A percentile compares a stretch with the other conserved stretches of the same genome.
Evolutionary conservation across 139 green algal genomes (phyloP).

Genomic region (Nannochloris sp.): DNA sequence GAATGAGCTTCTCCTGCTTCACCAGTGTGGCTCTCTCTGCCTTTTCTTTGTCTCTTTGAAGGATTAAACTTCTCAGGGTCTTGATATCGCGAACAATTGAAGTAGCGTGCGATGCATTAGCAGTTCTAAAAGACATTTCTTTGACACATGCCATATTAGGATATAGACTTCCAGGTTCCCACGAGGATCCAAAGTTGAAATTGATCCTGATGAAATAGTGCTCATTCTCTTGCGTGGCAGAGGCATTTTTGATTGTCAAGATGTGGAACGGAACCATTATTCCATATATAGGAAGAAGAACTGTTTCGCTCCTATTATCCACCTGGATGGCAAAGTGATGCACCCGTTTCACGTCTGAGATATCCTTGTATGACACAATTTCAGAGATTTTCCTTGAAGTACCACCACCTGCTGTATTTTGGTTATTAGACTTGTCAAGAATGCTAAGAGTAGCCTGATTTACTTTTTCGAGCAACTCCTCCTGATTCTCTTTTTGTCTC

Average conservation of each 20-base stretch:
- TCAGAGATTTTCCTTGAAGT: slow-evolving; percentile 41
- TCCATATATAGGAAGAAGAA: slow-evolving; percentile 95
- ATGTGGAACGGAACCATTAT: slow-evolving; percentile 97
- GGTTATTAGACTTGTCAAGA: slow-evolving; percentile 15
- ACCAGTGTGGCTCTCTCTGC: slow-evolving; percentile 91
- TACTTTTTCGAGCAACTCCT: slow-evolving; percentile 64
- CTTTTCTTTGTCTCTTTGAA: slow-evolving; percentile 79
- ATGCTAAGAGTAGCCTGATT: slow-evolving; percentile 73
- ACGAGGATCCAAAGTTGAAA: slow-evolving; percentile 77
- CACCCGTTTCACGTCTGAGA: slow-evolving; percentile 56
- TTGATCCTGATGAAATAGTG: slow-evolving; percentile 83
- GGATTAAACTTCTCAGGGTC: slow-evolving; percentile 63
- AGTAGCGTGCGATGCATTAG: slow-evolving; percentile 57
- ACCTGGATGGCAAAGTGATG: slow-evolving; percentile 63
- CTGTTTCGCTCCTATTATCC: slow-evolving; percentile 67
- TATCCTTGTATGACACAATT: slow-evolving; percentile 60
- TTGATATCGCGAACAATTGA: slow-evolving; percentile 84
- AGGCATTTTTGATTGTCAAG: slow-evolving; percentile 80
- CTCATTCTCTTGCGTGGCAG: slow-evolving; percentile 60
- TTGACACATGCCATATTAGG: slow-evolving; percentile 76
- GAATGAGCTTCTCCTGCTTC: slow-evolving; percentile 83
- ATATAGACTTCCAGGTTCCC: slow-evolving; percentile 60
- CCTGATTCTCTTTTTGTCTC: slow-evolving; percentile 62
- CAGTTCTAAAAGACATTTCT: slow-evolving; percentile 84
- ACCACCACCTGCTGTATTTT: not conserved